Base-by-base conservation (phyloP, 257 asterid genomes). In the Solanum commersonii region DNA sequence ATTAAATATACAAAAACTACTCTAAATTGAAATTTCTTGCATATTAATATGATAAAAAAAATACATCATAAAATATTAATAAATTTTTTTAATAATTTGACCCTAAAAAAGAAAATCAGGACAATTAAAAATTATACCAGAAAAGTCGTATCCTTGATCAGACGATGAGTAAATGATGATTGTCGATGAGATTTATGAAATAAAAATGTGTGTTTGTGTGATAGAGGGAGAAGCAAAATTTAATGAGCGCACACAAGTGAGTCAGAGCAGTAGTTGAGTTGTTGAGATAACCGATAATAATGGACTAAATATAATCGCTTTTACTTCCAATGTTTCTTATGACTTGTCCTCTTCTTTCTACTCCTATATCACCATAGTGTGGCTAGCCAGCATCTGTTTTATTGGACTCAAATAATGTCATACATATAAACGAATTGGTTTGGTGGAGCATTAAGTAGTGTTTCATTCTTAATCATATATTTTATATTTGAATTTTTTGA, bases 31-130 rank as follows among this genome's bases (percentile, higher is more conserved):
- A 38, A 49, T 49, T 2, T 49, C 6, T 15, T 14, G 6, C 3
- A 2, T 49, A 49, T 49, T 0, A 0, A 46, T 5, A 14, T 5
- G 8, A 46, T 46, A 0, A 46, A 46, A 46, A 46, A 14, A 5
- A 1, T 14, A 14, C 0, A 14, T 0, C 8, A 15, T 46, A 14
- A 49, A 49, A 14, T 49, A 0, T 49, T 14, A 5, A 0, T 15
- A 14, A 0, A 0, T 4, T 46, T 46, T 46, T 14, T n/a, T n/a
- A n/a, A 14, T 14, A 46, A 0, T 46, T 46, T 14, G 0, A 14
- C 16, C 5, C 1, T 49, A 15, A 15, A 15, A 15, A 2, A 15
- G 0, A 0, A 15, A 15, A 49, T 2, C 2, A 5, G 6, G 2
- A 49, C 22, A 0, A 49, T 49, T 15, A 16, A 38, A 38, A 59